Conservation (phyloP, 805 yeast genomes). For the Yarrowia deformans region DNA sequence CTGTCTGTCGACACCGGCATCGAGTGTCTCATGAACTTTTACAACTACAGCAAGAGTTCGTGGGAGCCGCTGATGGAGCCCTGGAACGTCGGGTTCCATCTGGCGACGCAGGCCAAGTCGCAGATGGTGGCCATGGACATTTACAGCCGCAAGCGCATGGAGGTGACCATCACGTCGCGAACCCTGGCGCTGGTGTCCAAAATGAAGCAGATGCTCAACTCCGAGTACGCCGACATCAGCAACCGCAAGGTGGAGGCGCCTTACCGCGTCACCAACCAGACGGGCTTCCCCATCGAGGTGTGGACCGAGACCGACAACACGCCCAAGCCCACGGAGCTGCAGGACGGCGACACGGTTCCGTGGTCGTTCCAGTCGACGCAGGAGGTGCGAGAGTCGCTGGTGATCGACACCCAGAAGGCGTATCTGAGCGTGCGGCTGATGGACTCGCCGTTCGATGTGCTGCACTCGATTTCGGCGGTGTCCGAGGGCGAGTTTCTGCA, state of each 20-base stretch:
- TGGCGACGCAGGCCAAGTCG: slow-evolving; percentile 58
- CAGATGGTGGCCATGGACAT: slow-evolving; percentile 66
- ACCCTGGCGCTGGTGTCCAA: slow-evolving; percentile 79
- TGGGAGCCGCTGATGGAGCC: slow-evolving; percentile 94
- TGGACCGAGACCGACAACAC: slow-evolving; percentile 68
- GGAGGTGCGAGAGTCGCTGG: slow-evolving; percentile 77
- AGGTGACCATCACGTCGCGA: slow-evolving; percentile 80
- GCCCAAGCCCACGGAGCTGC: slow-evolving; percentile 46
- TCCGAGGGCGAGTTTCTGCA: slow-evolving; percentile 85
- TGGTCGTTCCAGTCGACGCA: slow-evolving; percentile 98
- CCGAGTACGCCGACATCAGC: slow-evolving; percentile 45
- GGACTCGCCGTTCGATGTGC: slow-evolving; percentile 62
- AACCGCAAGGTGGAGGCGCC: slow-evolving; percentile 75
- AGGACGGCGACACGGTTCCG: slow-evolving; percentile 61
- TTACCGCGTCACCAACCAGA: slow-evolving; percentile 78
- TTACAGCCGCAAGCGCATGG: slow-evolving; percentile 77
- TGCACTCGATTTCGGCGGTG: slow-evolving; percentile 68
- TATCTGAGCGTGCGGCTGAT: slow-evolving; percentile 64
- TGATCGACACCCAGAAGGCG: slow-evolving; percentile 67
- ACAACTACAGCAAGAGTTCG: slow-evolving; percentile 84
- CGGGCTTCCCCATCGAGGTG: slow-evolving; percentile 80
- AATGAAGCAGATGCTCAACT: slow-evolving; percentile 58
- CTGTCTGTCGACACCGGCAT: slow-evolving; percentile 72
- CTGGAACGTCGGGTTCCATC: slow-evolving; percentile 79
- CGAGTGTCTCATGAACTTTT: slow-evolving; percentile 74